Base-by-base conservation (phyloP, 1,284 basidiomycete genomes). In the Ustilago loliicola region DNA sequence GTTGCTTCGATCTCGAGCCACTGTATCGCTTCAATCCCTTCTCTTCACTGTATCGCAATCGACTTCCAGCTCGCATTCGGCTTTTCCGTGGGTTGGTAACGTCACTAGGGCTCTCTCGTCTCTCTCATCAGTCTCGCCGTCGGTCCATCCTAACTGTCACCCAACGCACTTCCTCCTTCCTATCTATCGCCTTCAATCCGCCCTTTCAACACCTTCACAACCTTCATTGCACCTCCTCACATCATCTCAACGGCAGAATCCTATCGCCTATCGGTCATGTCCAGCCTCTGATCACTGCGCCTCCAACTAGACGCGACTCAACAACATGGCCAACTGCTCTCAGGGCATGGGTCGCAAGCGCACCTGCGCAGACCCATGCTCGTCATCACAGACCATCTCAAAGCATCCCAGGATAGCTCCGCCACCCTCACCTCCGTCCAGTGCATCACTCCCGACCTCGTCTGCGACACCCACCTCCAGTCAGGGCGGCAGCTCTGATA, bases 281-380 rank as follows among this genome's bases (percentile, higher is more conserved):
- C 52, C 17, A 9, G 25, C 27, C 21, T 40, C n/a, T 66, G 59
- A 54, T 21, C 32, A 34, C 30, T 7, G 1, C 42, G 7, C 6
- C 21, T 45, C 3, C 42, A n/a, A 21, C 42, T n/a, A 45, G 19
- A 45, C 27, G 15, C 30, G 8, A n/a, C 29, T 17, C 55, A 21
- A 36, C 7, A 51, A 45, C 30, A 57, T 57, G 59, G 21, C 60
- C 38, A 27, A 27, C 40, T 29, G 23, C 38, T 42, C 45, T 19
- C 55, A 54, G 30, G 30, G 60, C 50, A 32, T 62, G 48, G 21
- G 36, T 59, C 66, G 66, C 27, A 68, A 68, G 42, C 66, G 66
- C 65, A 42, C 65, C 17, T 47, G 54, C 27, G 30, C 45, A 3
- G 55, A 61, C 17, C 45, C 58, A 30, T 68, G 48, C 47, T 52